These are phyloP conservation scores for Pseudozyma sp. DNA, from an alignment of 1,284 basidiomycete species.

Conservation along the genomic window DNA sequence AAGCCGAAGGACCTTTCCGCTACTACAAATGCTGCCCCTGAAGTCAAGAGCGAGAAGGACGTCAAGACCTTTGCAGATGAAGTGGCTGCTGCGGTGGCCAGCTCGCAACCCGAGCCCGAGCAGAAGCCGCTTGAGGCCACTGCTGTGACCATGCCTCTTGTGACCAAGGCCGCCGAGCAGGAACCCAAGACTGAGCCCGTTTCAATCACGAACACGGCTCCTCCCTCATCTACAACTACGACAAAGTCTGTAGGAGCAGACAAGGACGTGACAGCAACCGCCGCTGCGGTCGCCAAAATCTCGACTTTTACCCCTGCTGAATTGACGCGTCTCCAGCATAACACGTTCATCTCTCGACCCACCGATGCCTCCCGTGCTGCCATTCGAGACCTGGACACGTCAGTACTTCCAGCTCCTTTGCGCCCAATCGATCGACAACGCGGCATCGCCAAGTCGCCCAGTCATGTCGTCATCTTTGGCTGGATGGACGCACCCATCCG, in stretches of 20 bases:
- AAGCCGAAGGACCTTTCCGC: too few species aligned
- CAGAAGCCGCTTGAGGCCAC: conserved; percentile 10
- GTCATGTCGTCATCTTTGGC: conserved; percentile 57
- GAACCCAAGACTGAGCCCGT: background rate
- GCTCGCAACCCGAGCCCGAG: conserved; percentile 10
- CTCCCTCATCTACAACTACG: background rate
- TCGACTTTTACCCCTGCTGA: conserved; percentile 30
- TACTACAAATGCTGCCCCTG: background rate
- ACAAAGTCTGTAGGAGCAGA: background rate
- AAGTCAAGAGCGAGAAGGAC: background rate
- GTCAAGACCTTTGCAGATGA: conserved; percentile 13
- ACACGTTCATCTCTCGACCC: conserved; percentile 37
- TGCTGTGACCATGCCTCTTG: conserved; percentile 8
- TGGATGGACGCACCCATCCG: conserved; percentile 66
- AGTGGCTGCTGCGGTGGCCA: conserved; percentile 15
- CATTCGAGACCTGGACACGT: conserved; percentile 17
- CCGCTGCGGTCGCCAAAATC: conserved; percentile 12
- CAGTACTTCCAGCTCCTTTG: conserved; percentile 26
- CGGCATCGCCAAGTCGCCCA: conserved; percentile 10
- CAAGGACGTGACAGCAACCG: conserved; percentile 4
- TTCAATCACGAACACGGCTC: background rate
- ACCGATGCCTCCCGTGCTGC: conserved; percentile 20
- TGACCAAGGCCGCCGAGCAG: conserved; percentile 5
- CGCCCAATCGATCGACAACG: conserved; percentile 17
- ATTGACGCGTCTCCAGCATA: conserved; percentile 31